Base-by-base conservation (phyloP, 768 basidiomycete genomes). In the Kwoniella sp. region DNA sequence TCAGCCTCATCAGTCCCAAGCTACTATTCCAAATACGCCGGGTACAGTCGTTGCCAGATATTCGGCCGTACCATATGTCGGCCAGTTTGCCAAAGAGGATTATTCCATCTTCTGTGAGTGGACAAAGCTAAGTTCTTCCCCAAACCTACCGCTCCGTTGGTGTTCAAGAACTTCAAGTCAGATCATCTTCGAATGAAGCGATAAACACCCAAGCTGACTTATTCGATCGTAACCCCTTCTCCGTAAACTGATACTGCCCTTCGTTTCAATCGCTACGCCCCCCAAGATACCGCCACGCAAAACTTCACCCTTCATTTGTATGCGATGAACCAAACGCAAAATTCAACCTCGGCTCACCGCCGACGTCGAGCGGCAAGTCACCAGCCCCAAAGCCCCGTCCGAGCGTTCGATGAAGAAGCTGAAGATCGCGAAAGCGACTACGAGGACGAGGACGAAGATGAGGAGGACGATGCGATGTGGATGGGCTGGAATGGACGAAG, bases 241-340 rank as follows among this genome's bases (percentile, higher is more conserved):
- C 33, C 44, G 27, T 53, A 51, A 60, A 62, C 67, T 67, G 71
- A 73, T 63, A 63, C 61, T 54, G 63, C 46, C 56, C 65, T 54
- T 55, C 71, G 65, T 15, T 37, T 21, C 21, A 68, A 76, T 63
- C 71, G 72, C n/a, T 58, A 70, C 63, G 36, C 51, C 21, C 68
- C 61, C 24, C 7, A 49, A 72, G 74, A 74, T 78, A 92, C 93
- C 2, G 95, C 93, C 70, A 81, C 87, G 55, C 60, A 78, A 90
- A 92, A 95, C 79, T 98, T 94, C 74, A 86, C 86, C 37, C 82
- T 98, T 25, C 90, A 96, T 76, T 84, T 99, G 3, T 99, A 92
- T 72, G 70, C 76, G 15, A 78, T 74, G 13, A 57, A 68, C 26
- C 47, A 69, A 27, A 26, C 71, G 0, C 59, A 68, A 2, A 65